A percentile compares a stretch with the other conserved stretches of the same genome.
Conservation (phyloP, 2,329 filamentous ascomycete genomes). For the Pezicula neosporulosa region DNA sequence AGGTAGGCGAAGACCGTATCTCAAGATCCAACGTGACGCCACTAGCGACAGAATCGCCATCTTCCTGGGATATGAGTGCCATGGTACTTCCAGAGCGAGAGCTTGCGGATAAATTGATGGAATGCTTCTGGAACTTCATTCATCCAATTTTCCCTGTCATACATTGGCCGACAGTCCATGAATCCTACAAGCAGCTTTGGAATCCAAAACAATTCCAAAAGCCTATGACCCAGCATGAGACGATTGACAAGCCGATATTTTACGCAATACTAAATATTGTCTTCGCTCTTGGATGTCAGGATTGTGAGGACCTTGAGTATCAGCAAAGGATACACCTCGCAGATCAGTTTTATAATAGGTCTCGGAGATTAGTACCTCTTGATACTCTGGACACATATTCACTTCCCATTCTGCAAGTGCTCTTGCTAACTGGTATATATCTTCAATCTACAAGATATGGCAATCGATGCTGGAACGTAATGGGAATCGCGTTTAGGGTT, state of each 20-base stretch:
- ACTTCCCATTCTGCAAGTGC: slow-evolving; percentile 24
- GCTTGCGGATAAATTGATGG: slow-evolving; percentile 12
- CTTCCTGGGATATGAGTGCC: neutral
- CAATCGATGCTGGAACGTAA: slow-evolving; percentile 28
- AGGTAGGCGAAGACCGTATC: neutral
- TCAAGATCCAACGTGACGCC: neutral
- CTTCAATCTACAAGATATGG: slow-evolving; percentile 24
- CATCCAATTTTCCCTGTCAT: slow-evolving; percentile 19
- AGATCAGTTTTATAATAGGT: slow-evolving; percentile 26
- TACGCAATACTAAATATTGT: slow-evolving; percentile 27
- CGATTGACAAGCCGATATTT: slow-evolving; percentile 9
- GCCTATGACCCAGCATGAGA: neutral
- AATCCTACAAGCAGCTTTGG: slow-evolving; percentile 13
- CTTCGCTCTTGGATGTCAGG: slow-evolving; percentile 26
- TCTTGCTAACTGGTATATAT: slow-evolving; percentile 26
- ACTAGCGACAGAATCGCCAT: neutral
- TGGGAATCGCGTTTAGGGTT: slow-evolving; percentile 26
- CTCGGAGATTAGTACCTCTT: slow-evolving; percentile 19
- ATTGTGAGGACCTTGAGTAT: slow-evolving; percentile 9
- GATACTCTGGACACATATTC: slow-evolving; percentile 25
- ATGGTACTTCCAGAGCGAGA: slow-evolving; percentile 14
- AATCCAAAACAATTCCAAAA: neutral
- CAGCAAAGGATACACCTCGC: slow-evolving; percentile 10
- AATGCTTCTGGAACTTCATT: slow-evolving; percentile 15
- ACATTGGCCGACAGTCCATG: slow-evolving; percentile 9